Evolutionary conservation across 148 eudicot species (phyloP).

Genomic region (Diospyros lotus): DNA sequence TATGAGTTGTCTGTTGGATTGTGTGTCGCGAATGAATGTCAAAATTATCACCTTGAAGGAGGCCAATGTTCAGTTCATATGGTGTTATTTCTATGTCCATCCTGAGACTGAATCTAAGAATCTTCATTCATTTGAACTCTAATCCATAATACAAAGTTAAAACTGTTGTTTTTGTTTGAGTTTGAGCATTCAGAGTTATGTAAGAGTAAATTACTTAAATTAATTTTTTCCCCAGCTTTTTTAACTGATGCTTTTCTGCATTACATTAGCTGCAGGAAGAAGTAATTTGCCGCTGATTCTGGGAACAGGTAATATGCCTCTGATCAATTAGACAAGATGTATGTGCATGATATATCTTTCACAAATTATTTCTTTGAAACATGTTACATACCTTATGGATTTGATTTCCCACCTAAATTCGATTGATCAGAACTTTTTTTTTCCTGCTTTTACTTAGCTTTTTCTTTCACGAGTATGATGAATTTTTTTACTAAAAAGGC

Average conservation of each 20-base stretch:
- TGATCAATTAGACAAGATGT: background rate
- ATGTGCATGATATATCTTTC: background rate
- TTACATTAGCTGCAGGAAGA: background rate
- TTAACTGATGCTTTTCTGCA: background rate
- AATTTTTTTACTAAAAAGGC: background rate
- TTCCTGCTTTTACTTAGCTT: background rate
- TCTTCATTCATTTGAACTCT: too few species aligned
- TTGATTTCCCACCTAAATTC: too few species aligned
- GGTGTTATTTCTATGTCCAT: too few species aligned
- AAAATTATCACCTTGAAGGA: background rate
- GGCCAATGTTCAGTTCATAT: background rate
- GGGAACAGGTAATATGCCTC: background rate
- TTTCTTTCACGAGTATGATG: too few species aligned
- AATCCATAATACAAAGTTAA: too few species aligned
- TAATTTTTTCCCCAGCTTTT: too few species aligned
- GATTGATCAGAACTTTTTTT: background rate
- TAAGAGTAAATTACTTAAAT: too few species aligned
- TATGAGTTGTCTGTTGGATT: background rate
- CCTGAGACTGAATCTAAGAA: too few species aligned
- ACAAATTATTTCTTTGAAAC: too few species aligned
- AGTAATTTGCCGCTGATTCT: background rate
- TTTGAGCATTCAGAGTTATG: too few species aligned
- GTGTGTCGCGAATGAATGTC: background rate
- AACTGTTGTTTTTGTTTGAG: too few species aligned
- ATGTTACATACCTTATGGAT: too few species aligned